These are phyloP conservation scores for Nepenthes gracilis DNA, from an alignment of 148 eudicot species.

Conservation along the genomic window DNA sequence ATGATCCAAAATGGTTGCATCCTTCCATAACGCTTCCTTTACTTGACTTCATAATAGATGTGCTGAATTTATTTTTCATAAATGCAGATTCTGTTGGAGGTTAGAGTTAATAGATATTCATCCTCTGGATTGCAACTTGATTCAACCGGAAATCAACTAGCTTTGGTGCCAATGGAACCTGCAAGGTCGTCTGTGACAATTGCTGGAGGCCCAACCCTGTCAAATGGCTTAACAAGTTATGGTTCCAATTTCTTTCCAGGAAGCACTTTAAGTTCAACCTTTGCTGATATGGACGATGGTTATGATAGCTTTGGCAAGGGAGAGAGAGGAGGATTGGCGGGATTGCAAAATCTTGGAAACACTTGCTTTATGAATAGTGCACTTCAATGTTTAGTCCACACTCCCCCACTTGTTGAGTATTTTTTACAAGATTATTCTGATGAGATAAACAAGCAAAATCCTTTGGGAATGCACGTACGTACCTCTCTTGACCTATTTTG, in stretches of 20 bases:
- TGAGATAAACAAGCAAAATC: conserved; percentile 87
- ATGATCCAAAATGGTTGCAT: neutral
- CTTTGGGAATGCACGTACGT: conserved; percentile 85
- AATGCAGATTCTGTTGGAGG: conserved; percentile 70
- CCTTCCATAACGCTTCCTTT: neutral
- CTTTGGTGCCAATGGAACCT: conserved; percentile 87
- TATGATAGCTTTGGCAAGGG: conserved; percentile 32
- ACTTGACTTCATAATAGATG: conserved; percentile 4
- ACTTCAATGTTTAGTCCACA: conserved; percentile 90
- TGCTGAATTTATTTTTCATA: neutral
- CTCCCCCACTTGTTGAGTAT: conserved; percentile 74
- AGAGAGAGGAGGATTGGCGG: conserved; percentile 75
- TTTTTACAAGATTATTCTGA: conserved; percentile 67
- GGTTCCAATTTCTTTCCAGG: conserved; percentile 31
- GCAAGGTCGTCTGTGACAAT: conserved; percentile 64
- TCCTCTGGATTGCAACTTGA: conserved; percentile 31
- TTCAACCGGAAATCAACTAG: conserved; percentile 66
- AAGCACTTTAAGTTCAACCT: conserved; percentile 25
- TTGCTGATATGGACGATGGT: conserved; percentile 36
- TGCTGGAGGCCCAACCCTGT: conserved; percentile 85
- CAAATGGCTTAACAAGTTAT: conserved; percentile 59
- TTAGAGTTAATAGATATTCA: conserved; percentile 25
- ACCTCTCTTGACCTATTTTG: conserved; percentile 1
- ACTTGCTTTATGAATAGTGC: conserved; percentile 99
- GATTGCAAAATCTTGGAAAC: conserved; percentile 90